Evolutionary conservation across 371 early-diverging fungal species (phyloP), one percentile per base, ranked within the genome.

Genomic region (Syncephalastrum monosporum): DNA sequence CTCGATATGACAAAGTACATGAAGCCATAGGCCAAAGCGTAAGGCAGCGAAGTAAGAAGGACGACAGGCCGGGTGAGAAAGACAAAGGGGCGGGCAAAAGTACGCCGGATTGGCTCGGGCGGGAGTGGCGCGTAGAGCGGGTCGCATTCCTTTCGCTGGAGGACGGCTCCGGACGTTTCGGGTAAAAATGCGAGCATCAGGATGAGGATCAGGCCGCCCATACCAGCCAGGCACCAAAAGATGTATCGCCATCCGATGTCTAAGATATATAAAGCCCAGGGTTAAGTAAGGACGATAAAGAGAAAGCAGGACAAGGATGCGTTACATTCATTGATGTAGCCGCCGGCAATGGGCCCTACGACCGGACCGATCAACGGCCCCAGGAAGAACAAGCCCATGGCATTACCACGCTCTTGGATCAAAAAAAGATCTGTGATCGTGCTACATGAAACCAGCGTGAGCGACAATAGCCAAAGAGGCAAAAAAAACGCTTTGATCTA

Each of bases 201-300:
- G 1, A 85, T n/a, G 16, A 84, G 65, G 21, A 84, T 71, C 1
- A 83, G 13, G 3, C 71, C 81, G 24, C 87, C 83, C 67, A 85
- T 68, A 16, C 69, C 76, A 1, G 86, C 66, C 57, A 88, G 65
- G 42, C 80, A 61, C 81, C 85, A 88, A 61, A 88, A 88, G 27
- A 85, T 84, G 59, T 74, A 79, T 12, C 81, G 67, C 91, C 91
- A 91, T 12, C 82, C 81, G 4, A 82, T 61, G 23, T 71, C 79
- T 64, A 78, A 55, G 42, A 7, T 27, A n/a, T n/a, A 4, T 69
- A 65, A 12, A 83, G n/a, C n/a, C 68, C 24, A 21, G 21, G 72
- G 63, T 13, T 13, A 78, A 78, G 6, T 80, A 81, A 7, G 74
- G 61, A 16, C 82, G 82, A 10, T 79, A 75, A 3, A 46, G 2